Evolutionary conservation across 1,284 basidiomycete species (phyloP), one percentile per base, ranked within the genome.

Genomic region (Ganoderma lucidum): DNA sequence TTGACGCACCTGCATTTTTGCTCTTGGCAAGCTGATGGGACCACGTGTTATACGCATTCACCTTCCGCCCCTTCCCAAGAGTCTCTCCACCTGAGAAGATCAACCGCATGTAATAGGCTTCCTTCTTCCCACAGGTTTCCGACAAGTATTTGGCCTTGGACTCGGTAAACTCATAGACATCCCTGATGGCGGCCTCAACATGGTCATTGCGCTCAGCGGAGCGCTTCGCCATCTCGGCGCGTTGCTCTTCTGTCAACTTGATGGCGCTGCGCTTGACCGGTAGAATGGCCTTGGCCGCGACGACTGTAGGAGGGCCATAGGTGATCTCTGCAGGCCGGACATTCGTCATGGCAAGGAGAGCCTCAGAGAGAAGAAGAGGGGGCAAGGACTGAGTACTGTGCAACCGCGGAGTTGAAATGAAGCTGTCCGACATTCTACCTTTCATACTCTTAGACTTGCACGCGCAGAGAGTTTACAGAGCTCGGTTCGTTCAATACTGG

Each of bases 1-100:
- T 8, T n/a, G 23, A 32, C 62, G 3, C 14, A 71, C 70, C 66
- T 4, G 62, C 62, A 6, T 68, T 65, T 3, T 41, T 32, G 17
- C 63, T 44, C 64, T 63, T 63, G 9, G 67, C 61, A 0, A 71
- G 41, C 3, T 55, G 28, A 35, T 68, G 62, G 0, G 56, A 53
- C 70, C 66, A 71, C 1, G 67, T 64, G 15, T 71, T 71, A 56
- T 60, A 71, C 28, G 6, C 4, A 12, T 55, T 55, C 14, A 55
- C 28, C 53, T 55, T 55, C 8, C 14, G 30, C 5, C 28, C 28
- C 53, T 53, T 53, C 28, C 51, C 51, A 4, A 53, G 28, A 0
- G 14, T 32, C 53, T 55, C 28, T 6, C 53, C 30, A 6, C 30
- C 53, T 28, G 28, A 55, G 53, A 55, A 55, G 12, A 55, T 55